Evolutionary conservation across 495 filamentous ascomycete genomes (phyloP), one percentile per base, ranked within the genome.

Genomic region (Lasiosphaeria hispida): DNA sequence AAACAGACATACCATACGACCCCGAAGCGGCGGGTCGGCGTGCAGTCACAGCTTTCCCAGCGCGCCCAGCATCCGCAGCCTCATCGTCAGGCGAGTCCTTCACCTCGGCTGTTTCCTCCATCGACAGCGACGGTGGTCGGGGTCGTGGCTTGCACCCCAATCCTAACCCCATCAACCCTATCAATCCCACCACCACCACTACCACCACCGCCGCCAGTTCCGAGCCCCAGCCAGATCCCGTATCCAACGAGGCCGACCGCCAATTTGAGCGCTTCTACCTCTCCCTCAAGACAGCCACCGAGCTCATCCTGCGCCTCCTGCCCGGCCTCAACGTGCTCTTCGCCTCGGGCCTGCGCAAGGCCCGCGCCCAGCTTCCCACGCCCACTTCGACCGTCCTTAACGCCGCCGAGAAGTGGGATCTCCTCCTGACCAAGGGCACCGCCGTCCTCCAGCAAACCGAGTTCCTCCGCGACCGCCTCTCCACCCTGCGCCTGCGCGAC

Each of bases 71-170:
- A 66, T 76, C 47, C 68, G 70, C 85, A 60, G 79, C 83, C 13
- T 87, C 89, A 53, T 80, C 86, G 14, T 92, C 89, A 15, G 85
- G 83, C 19, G 88, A 91, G 60, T 85, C 87, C 0, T 92, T 91
- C 65, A 76, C 83, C 49, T 80, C 82, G 0, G 77, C 85, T 15
- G 78, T 78, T 18, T 74, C 69, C n/a, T 67, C 62, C 18, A 59
- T 50, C 50, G 71, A 66, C 36, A 64, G 69, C 10, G 70, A 73
- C 44, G 10, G 44, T n/a, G 42, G 43, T 39, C 53, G 53, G 19
- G 41, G 17, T 13, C 39, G 41, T 37, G 18, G 7, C 3, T 40
- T 37, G 7, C 49, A 54, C 10, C 23, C 55, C 10, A 67, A 72
- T 37, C 41, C 42, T 10, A 56, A 35, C 13, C 11, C 56, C 30